phyloP scores from a whole-genome alignment of 305 asterid species.

The Caryopteris hybrid region DNA sequence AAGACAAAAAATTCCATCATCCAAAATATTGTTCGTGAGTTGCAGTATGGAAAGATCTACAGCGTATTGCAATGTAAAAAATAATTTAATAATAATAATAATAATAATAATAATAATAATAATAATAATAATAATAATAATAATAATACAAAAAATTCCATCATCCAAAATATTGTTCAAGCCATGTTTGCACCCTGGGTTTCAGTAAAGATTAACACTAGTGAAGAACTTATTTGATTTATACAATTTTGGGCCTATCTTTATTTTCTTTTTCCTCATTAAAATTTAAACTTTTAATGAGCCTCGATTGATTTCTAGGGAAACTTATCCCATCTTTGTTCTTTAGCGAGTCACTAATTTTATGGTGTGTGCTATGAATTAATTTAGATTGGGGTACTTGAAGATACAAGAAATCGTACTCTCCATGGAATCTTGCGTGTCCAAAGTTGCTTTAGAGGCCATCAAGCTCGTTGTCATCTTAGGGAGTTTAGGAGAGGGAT shows the following conservation, averaged over 20 bases:
- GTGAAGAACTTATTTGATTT: not conserved
- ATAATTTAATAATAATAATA: too few relatives aligned
- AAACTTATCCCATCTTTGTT: not conserved
- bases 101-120: too few relatives aligned
- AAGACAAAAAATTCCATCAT: not conserved
- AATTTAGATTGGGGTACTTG: conserved; percentile 85
- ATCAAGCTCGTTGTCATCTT: conserved; percentile 73
- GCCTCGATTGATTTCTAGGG: not conserved
- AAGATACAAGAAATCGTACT: conserved; percentile 95
- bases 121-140: too few relatives aligned
- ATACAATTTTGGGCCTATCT: not conserved
- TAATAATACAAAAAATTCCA: not conserved
- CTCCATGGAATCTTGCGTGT: conserved; percentile 91
- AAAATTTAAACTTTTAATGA: not conserved
- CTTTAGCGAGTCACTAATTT: not conserved
- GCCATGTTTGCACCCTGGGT: not conserved
- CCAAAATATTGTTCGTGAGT: not conserved
- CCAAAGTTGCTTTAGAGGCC: conserved; percentile 98
- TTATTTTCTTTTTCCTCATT: not conserved
- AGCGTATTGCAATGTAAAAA: too few relatives aligned
- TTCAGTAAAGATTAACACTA: not conserved
- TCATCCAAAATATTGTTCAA: not conserved
- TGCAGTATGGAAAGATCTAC: not conserved
- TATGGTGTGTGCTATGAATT: not conserved
- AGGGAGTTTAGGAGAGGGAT: conserved; percentile 63